Evolutionary conservation across 306 rosid species (phyloP), one percentile per base, ranked within the genome.

Genomic region (Trifolium pratense): DNA sequence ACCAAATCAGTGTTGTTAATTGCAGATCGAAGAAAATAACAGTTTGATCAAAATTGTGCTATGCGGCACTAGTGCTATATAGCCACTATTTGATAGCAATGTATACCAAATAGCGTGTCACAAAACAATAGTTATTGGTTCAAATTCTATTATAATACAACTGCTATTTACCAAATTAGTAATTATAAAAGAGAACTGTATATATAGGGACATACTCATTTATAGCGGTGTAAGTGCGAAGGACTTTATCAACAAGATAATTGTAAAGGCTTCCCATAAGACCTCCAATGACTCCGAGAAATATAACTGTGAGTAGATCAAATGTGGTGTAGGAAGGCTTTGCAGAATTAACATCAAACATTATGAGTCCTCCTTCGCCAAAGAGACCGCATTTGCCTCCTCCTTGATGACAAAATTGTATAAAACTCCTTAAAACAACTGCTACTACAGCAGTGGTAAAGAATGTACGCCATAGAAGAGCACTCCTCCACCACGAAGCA

Each of bases 401-500:
- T 40, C 68, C 81, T 12, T 56, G 62, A 56, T 56, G 62, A 55
- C 96, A 90, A 53, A 86, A 39, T 8, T 77, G 84, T 3, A 83
- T 79, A 79, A 85, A 79, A 76, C 72, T 51, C 82, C 91, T 86
- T 46, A 90, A 70, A 74, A 88, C 90, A 25, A 90, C 90, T 13
- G 91, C 93, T 37, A 90, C 96, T 43, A 90, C 90, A 5, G 93
- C 96, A 1, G 93, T 88, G 9, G 96, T 88, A 69, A 90, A 90
- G 74, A 90, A 88, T 12, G 93, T 64, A 66, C 96, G 86, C 96
- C 96, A 90, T 17, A 90, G 85, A 81, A 90, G 96, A 78, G 96
- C 89, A 76, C 88, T 90, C 76, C 93, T 88, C 96, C 96, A 90
- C 96, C 96, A 90, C 76, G 93, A 90, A 88, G 96, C 91, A 40